phyloP scores from a whole-genome alignment of 2,329 filamentous ascomycete genomes.

The Alternaria angustiovoidea region DNA sequence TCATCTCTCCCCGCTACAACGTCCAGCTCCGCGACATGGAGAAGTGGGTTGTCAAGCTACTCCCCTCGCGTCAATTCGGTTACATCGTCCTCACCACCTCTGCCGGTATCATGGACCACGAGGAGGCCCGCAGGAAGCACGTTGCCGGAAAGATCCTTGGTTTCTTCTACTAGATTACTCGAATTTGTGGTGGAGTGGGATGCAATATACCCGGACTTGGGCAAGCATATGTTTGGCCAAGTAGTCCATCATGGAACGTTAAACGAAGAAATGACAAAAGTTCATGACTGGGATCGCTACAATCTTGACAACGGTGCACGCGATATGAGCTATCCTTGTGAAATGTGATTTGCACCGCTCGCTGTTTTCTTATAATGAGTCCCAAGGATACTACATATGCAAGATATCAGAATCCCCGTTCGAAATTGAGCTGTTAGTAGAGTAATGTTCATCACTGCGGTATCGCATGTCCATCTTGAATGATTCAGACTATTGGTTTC shows the following conservation, averaged over 20 bases:
- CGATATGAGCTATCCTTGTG: not conserved
- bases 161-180: constrained; percentile 87
- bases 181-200: constrained; percentile 32
- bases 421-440: not conserved
- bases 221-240: constrained; percentile 35
- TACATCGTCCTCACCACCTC: constrained; percentile 99
- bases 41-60: constrained; percentile 99
- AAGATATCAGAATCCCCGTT: no score
- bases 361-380: no score
- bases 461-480: not conserved
- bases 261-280: constrained; percentile 43
- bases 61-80: constrained; percentile 99
- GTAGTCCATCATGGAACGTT: constrained; percentile 39
- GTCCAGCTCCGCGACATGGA: constrained; percentile 96
- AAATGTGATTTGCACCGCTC: not conserved
- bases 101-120: constrained; percentile 99
- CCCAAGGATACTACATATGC: no score
- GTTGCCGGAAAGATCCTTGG: constrained; percentile 99
- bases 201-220: constrained; percentile 43
- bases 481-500: constrained; percentile 7
- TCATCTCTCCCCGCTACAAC: constrained; percentile 99
- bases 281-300: constrained; percentile 23
- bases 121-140: constrained; percentile 99
- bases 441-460: not conserved
- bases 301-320: not conserved